Evolutionary conservation across 139 green algal species (phyloP), one percentile per base, ranked within the genome.

Genomic region (Dunaliella sp.): DNA sequence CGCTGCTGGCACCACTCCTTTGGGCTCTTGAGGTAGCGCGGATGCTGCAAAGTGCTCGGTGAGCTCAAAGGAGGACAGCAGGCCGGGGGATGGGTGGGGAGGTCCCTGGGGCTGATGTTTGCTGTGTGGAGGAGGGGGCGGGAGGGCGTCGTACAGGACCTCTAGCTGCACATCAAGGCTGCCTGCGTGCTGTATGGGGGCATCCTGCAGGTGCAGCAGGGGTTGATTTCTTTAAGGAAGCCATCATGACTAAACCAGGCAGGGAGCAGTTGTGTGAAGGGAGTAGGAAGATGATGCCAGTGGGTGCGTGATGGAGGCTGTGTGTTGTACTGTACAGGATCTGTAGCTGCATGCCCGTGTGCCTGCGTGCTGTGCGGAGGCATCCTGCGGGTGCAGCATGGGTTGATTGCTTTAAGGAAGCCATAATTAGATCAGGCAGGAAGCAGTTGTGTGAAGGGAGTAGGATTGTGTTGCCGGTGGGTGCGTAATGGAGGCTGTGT

Each of bases 41-140:
- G 31, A 12, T 80, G 38, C 38, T 31, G 84, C 77, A 38, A 87
- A 36, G 38, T 87, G 84, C 48, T 87, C 84, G 26, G 83, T 83
- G 24, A 87, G 75, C 84, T 87, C 84, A 83, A 87, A 87, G 37
- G 84, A 87, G 24, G 84, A 78, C 38, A 80, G 59, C 26, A n/a
- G 59, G 12, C 35, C n/a, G 31, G 72, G 36, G 36, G 2, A 58
- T 35, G 48, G 81, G 28, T 36, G 34, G 73, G n/a, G 25, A 28
- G 73, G 2, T 3, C 16, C 73, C 7, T 65, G 48, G 16, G 7
- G 48, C 48, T n/a, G n/a, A n/a, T n/a, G n/a, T n/a, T n/a, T n/a
- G n/a, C n/a, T n/a, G n/a, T n/a, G n/a, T n/a, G n/a, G n/a, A n/a
- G n/a, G n/a, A n/a, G n/a, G n/a, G n/a, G 48, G 48, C 7, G 48